These are phyloP conservation scores for Cordyceps cateniannulata DNA, from an alignment of 2,329 filamentous ascomycete genomes.

Conservation along the genomic window DNA sequence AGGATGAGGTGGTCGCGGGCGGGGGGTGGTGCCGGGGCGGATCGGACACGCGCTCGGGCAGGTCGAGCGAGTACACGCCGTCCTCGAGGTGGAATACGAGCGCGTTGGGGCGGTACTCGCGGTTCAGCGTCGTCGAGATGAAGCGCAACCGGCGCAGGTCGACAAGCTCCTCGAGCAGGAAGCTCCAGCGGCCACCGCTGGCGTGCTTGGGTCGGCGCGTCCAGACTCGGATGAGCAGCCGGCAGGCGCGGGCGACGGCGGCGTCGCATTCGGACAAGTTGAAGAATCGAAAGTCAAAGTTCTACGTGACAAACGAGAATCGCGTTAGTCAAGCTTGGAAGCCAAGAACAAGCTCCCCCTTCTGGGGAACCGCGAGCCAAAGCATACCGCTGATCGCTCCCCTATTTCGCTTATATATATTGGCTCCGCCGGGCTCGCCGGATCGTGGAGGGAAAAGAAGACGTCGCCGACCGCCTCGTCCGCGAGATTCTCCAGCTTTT, in stretches of 20 bases:
- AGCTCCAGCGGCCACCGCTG: slow-evolving; percentile 38
- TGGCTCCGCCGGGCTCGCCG: slow-evolving; percentile 54
- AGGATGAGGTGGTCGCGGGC: slow-evolving; percentile 63
- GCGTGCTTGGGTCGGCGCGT: slow-evolving; percentile 44
- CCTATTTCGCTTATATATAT: slow-evolving; percentile 86
- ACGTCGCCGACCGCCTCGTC: slow-evolving; percentile 71
- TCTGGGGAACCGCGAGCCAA: too few relatives aligned
- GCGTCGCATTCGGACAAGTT: slow-evolving; percentile 61
- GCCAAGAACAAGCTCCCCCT: neutral
- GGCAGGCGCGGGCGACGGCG: slow-evolving; percentile 57
- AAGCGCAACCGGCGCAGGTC: slow-evolving; percentile 71
- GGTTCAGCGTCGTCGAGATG: slow-evolving; percentile 63
- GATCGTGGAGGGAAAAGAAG: slow-evolving; percentile 79
- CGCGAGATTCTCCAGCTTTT: slow-evolving; percentile 67
- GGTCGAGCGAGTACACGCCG: slow-evolving; percentile 76
- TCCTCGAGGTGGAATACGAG: slow-evolving; percentile 81
- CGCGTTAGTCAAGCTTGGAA: slow-evolving; percentile 10
- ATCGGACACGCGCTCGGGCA: slow-evolving; percentile 45
- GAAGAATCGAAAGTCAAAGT: slow-evolving; percentile 84
- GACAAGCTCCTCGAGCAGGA: slow-evolving; percentile 66
- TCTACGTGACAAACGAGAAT: slow-evolving; percentile 34
- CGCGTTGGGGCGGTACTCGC: slow-evolving; percentile 73
- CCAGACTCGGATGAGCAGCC: slow-evolving; percentile 69
- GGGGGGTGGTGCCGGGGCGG: slow-evolving; percentile 42
- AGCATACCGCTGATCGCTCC: slow-evolving; percentile 60